Conservation (phyloP, 371 early-diverging fungal species). For the Mucor piriformis region DNA sequence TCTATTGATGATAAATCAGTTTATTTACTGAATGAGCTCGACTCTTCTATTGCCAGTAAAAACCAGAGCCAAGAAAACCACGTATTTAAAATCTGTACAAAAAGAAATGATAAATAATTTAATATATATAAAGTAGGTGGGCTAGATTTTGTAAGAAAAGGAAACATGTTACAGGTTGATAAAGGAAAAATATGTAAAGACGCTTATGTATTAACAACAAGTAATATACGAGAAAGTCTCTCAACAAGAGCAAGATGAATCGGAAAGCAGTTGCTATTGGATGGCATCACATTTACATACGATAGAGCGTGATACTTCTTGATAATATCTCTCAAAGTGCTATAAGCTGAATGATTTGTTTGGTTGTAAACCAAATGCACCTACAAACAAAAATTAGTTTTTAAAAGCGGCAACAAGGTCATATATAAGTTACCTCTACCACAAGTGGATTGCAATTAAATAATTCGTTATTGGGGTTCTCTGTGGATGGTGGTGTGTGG, state of each 20-base stretch:
- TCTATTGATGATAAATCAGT: no score
- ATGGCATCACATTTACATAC: slow-evolving; percentile 54
- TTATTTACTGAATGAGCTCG: no score
- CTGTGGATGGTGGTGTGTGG: slow-evolving; percentile 40
- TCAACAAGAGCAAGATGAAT: slow-evolving; percentile 54
- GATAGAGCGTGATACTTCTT: slow-evolving; percentile 63
- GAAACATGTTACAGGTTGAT: no score
- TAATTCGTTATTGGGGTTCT: slow-evolving; percentile 46
- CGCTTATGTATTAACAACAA: slow-evolving; percentile 27
- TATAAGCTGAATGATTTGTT: slow-evolving; percentile 48
- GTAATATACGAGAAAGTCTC: slow-evolving; percentile 50
- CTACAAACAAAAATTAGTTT: slow-evolving; percentile 11
- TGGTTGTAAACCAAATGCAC: slow-evolving; percentile 49
- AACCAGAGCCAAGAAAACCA: no score
- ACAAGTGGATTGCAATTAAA: slow-evolving; percentile 49
- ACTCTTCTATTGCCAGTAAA: no score
- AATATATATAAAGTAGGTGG: no score
- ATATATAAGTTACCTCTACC: slow-evolving; percentile 39
- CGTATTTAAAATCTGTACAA: no score
- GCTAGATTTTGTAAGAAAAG: no score
- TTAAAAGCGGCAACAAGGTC: no score
- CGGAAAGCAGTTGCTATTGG: slow-evolving; percentile 57
- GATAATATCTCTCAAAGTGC: slow-evolving; percentile 55
- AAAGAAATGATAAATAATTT: no score
- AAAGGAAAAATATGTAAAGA: neutral